Conservation (phyloP, 1,139 yeast species). For the Martiniozyma asiatica region DNA sequence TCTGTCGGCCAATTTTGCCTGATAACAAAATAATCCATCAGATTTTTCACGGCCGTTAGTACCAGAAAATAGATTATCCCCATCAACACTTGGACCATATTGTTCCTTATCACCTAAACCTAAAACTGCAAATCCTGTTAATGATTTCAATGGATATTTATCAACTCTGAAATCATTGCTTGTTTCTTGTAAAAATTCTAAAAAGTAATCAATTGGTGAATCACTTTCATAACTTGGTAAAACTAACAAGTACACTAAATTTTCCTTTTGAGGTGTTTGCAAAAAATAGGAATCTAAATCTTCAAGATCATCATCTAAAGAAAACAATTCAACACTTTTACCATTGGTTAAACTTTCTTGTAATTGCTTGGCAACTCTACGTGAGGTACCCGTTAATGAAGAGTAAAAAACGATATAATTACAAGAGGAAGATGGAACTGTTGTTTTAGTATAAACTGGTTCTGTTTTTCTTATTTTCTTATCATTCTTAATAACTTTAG, state of each 20-base stretch:
- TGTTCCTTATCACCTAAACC: constrained; percentile 85
- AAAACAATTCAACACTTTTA: constrained; percentile 42
- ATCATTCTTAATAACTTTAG: not conserved
- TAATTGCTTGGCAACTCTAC: constrained; percentile 49
- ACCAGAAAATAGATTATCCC: too few species aligned
- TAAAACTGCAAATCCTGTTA: constrained; percentile 73
- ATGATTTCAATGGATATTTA: constrained; percentile 54
- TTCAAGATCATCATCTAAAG: constrained; percentile 70
- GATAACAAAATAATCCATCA: constrained; percentile 67
- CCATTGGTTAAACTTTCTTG: constrained; percentile 28
- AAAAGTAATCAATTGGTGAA: constrained; percentile 79
- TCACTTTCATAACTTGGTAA: constrained; percentile 90
- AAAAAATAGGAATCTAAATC: constrained; percentile 78
- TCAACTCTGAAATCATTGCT: constrained; percentile 79
- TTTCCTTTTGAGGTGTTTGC: constrained; percentile 35
- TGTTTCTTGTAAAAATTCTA: constrained; percentile 71
- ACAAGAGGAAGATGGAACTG: constrained; percentile 28
- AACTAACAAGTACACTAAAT: constrained; percentile 56
- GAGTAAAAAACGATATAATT: constrained; percentile 65
- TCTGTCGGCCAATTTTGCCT: constrained; percentile 63
- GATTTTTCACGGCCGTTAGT: too few species aligned
- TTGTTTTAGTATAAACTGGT: constrained; percentile 23
- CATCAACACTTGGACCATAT: too few species aligned
- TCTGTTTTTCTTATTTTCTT: not conserved
- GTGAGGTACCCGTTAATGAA: constrained; percentile 74